These are phyloP conservation scores for Pecoramyces ruminantium DNA, from an alignment of 192 early-diverging fungal species.

Conservation along the genomic window DNA sequence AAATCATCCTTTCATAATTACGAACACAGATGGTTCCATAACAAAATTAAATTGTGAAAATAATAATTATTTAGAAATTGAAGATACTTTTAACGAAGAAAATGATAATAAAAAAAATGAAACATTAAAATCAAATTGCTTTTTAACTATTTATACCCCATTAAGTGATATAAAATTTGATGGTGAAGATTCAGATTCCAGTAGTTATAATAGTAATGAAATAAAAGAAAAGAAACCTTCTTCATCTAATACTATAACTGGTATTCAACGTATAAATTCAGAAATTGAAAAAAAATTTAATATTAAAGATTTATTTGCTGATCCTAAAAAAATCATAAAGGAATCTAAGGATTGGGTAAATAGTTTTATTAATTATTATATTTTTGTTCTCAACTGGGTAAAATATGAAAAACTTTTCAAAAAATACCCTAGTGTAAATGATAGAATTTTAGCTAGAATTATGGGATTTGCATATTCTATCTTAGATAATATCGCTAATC, in stretches of 20 bases:
- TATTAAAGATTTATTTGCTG: neutral
- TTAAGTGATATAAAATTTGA: neutral
- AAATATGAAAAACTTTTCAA: neutral
- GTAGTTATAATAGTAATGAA: no score
- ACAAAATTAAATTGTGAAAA: neutral
- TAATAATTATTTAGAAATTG: neutral
- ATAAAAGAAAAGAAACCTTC: no score
- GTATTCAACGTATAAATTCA: no score
- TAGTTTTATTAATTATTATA: neutral
- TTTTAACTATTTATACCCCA: neutral
- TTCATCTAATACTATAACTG: no score
- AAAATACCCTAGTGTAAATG: neutral
- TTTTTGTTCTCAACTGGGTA: neutral
- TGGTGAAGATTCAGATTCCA: neutral
- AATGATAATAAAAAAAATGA: neutral
- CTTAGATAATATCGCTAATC: neutral
- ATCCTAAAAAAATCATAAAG: neutral
- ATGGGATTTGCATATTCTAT: neutral
- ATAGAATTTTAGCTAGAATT: neutral
- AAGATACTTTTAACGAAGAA: neutral
- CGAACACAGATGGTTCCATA: neutral
- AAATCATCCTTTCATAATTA: neutral
- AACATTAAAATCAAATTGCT: neutral
- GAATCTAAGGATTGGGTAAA: neutral
- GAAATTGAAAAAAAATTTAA: no score